Base-by-base conservation (phyloP, 805 yeast genomes). In the Wickerhamomyces queroliae region DNA sequence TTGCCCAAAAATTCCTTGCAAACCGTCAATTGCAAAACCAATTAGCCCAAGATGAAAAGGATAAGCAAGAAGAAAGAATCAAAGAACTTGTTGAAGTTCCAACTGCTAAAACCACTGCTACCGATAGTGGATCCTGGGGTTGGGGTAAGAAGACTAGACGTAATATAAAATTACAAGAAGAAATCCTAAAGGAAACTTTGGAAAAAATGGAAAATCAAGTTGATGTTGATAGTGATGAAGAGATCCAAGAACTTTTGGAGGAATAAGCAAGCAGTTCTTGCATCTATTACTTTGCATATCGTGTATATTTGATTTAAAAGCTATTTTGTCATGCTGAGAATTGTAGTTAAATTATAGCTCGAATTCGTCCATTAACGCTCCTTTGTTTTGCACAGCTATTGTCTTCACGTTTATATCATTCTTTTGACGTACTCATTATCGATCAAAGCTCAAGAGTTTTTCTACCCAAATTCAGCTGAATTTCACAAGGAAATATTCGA, bases 91-190 rank as follows among this genome's bases (percentile, higher is more conserved):
- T 64, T 5, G 68, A 62, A 11, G 53, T 59, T 26, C 66, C 68
- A 32, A 67, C 63, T 19, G 62, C 56, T 22, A 52, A 57, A 26
- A 69, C 64, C 23, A 59, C 66, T 35, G 58, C 65, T 32, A 63
- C 64, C 30, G 52, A 55, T 18, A 49, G 53, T 36, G 78, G 63
- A 28, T 47, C 69, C 5, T 83, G 83, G 67, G 91, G 93, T 22
- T 83, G 89, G 88, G 93, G 93, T 40, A 84, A 83, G 57, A 71
- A 72, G 53, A 83, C 90, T 6, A 74, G 90, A 65, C 66, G 67
- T 47, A 69, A 67, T 42, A 76, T 76, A 31, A 73, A 76, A 58
- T 65, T 67, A 43, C 78, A 78, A 49, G 74, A 79, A 49, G 66
- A 74, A 40, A 46, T 72, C 13, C 63, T 83, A 30, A 77, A 78